These are phyloP conservation scores for Raphanus hybrid DNA, from an alignment of 441 rosid species.

Conservation along the genomic window DNA sequence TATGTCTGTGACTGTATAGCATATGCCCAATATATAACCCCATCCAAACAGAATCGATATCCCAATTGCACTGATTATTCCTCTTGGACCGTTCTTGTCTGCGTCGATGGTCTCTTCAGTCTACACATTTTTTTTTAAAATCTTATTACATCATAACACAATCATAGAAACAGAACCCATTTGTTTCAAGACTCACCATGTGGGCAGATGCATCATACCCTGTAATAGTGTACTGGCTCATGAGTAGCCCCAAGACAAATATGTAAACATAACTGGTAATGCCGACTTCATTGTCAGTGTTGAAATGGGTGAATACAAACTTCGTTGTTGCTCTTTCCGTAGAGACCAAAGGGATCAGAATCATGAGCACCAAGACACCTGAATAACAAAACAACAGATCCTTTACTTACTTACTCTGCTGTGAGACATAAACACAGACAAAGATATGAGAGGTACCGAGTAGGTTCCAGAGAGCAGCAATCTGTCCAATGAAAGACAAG, in stretches of 20 bases:
- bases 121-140: slow-evolving; percentile 41
- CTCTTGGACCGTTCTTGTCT: slow-evolving; percentile 85
- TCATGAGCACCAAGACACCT: slow-evolving; percentile 85
- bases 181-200: slow-evolving; percentile 58
- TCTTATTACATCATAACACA: not conserved
- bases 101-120: slow-evolving; percentile 96
- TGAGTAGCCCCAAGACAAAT: slow-evolving; percentile 85
- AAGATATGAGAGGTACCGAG: slow-evolving; percentile 48
- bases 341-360: slow-evolving; percentile 83
- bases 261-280: slow-evolving; percentile 72
- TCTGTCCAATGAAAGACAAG: slow-evolving; percentile 83
- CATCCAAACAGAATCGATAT: slow-evolving; percentile 93
- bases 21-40: slow-evolving; percentile 89
- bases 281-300: slow-evolving; percentile 79
- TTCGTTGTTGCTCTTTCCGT: slow-evolving; percentile 83
- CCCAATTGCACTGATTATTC: slow-evolving; percentile 87
- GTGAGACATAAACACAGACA: slow-evolving; percentile 20
- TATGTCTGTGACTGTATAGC: slow-evolving; percentile 85
- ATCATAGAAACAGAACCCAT: not conserved
- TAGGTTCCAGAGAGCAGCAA: slow-evolving; percentile 96
- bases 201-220: slow-evolving; percentile 99
- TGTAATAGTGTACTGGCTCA: slow-evolving; percentile 95
- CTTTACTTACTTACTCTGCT: not conserved
- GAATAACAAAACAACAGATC: slow-evolving; percentile 17
- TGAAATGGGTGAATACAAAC: slow-evolving; percentile 89